Evolutionary conservation across 768 basidiomycete species (phyloP).

Genomic region (Pleurotus sapidus): DNA sequence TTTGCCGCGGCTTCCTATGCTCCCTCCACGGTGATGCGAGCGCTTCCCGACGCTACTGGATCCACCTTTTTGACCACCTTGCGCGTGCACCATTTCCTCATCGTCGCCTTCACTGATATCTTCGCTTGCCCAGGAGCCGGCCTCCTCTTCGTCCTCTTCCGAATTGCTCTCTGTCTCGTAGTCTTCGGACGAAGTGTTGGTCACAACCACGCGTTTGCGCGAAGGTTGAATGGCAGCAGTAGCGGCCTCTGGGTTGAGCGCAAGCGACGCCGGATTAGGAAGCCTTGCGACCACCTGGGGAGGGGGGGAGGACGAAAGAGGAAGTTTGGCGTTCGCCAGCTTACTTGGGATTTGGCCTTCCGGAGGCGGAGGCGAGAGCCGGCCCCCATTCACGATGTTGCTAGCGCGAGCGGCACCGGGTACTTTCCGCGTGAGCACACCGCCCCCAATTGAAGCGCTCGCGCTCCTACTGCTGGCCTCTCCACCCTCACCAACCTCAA

Average conservation of each 20-base stretch:
- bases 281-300: background rate
- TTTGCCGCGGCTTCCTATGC: slow-evolving; percentile 1
- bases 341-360: background rate
- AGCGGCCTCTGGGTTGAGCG: slow-evolving; percentile 5
- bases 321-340: background rate
- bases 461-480: slow-evolving; percentile 10
- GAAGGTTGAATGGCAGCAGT: slow-evolving; percentile 3
- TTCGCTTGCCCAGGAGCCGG: slow-evolving; percentile 59
- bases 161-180: slow-evolving; percentile 17
- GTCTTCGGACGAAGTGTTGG: slow-evolving; percentile 13
- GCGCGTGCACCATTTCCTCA: slow-evolving; percentile 21
- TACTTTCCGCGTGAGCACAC: background rate
- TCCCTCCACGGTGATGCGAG: slow-evolving; percentile 9
- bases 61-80: slow-evolving; percentile 1
- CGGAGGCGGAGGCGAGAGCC: background rate
- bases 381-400: background rate
- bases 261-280: background rate
- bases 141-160: slow-evolving; percentile 44
- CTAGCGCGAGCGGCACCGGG: background rate
- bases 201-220: slow-evolving; percentile 16
- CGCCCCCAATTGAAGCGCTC: slow-evolving; percentile 9
- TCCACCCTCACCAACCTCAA: slow-evolving; percentile 12
- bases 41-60: slow-evolving; percentile 10
- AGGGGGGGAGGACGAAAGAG: background rate
- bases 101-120: slow-evolving; percentile 42